phyloP scores from a whole-genome alignment of 2,329 filamentous ascomycete genomes.

The Colletotrichum endophyticum region DNA sequence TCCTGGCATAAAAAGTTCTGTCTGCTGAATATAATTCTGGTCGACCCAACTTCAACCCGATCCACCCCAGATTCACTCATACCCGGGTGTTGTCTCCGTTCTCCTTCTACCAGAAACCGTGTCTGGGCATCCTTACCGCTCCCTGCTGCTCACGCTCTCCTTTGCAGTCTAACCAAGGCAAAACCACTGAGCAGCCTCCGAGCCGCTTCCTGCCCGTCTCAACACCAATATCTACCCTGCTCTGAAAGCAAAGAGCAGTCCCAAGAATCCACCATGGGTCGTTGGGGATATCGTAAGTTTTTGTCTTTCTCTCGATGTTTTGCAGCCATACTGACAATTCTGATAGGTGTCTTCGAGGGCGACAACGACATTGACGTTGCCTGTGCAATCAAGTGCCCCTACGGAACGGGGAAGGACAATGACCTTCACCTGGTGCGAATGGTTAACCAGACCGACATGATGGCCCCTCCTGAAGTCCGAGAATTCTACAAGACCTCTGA shows the following conservation, averaged over 20 bases:
- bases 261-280: neutral
- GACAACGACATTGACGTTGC: neutral
- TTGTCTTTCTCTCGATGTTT: neutral
- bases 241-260: neutral
- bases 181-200: neutral
- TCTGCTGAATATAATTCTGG: accelerated
- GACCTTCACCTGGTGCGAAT: neutral
- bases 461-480: neutral
- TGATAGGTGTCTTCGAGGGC: neutral
- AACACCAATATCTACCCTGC: neutral
- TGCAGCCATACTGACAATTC: neutral
- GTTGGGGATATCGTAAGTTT: neutral
- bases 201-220: neutral
- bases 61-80: too few relatives aligned
- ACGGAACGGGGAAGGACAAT: neutral
- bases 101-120: too few relatives aligned
- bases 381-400: neutral
- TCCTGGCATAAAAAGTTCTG: neutral
- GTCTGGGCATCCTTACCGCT: neutral
- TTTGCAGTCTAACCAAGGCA: neutral
- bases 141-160: neutral
- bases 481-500: neutral
- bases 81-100: too few relatives aligned
- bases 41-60: neutral
- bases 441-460: neutral